Percentiles rank a stretch among this genome's conserved stretches.
phyloP scores from a whole-genome alignment of 2,329 filamentous ascomycete genomes.

The Arthrobotrys sinensis region DNA sequence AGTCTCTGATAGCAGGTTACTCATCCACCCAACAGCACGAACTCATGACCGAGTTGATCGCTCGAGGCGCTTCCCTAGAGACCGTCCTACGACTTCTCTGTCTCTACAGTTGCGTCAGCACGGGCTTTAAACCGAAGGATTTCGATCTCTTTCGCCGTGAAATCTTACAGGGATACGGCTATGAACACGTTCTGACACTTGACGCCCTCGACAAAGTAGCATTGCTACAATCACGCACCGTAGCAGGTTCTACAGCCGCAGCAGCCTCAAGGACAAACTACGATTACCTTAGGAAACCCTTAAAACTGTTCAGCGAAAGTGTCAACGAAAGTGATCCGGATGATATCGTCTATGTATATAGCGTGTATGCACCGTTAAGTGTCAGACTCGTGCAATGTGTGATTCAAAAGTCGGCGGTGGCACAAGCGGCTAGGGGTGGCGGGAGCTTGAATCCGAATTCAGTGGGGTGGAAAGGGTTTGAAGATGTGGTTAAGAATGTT shows the following conservation, averaged over 20 bases:
- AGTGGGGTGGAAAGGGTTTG: conserved; percentile 88
- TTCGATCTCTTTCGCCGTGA: conserved; percentile 90
- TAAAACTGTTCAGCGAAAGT: conserved; percentile 93
- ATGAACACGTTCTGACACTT: conserved; percentile 93
- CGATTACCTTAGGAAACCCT: conserved; percentile 84
- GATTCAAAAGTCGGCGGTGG: conserved; percentile 88
- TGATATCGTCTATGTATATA: conserved; percentile 98
- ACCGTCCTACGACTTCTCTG: conserved; percentile 88
- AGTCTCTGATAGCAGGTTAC: conserved; percentile 84
- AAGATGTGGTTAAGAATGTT: conserved; percentile 89
- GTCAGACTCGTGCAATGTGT: conserved; percentile 93
- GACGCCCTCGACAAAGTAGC: conserved; percentile 90
- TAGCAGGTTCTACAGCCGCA: conserved; percentile 79
- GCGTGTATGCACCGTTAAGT: conserved; percentile 93
- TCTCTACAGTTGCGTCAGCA: conserved; percentile 90
- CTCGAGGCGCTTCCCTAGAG: conserved; percentile 84
- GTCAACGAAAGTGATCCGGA: conserved; percentile 95
- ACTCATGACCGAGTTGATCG: conserved; percentile 93
- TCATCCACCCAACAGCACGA: conserved; percentile 92
- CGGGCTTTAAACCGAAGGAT: conserved; percentile 89
- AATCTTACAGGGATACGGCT: conserved; percentile 92
- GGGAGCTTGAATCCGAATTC: conserved; percentile 69
- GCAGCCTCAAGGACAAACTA: conserved; percentile 86
- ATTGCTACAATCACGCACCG: conserved; percentile 83
- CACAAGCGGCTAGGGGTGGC: conserved; percentile 77